Conservation (phyloP, 192 early-diverging fungal species). For the Chytriomyces sp. region DNA sequence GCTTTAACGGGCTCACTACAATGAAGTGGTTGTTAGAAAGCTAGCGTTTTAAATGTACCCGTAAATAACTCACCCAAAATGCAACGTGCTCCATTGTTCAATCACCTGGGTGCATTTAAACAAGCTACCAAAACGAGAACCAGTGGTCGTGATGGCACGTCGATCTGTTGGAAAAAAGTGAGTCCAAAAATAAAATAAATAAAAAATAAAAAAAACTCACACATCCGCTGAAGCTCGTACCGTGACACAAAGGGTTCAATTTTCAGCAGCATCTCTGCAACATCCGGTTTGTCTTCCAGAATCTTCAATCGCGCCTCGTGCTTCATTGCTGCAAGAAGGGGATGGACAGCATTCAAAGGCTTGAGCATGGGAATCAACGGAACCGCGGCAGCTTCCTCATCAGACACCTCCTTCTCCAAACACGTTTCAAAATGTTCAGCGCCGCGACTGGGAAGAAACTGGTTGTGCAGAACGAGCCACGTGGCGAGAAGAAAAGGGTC, state of each 20-base stretch:
- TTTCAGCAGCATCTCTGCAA: conserved; percentile 16
- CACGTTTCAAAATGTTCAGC: neutral
- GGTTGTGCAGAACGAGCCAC: conserved; percentile 37
- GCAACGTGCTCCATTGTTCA: neutral
- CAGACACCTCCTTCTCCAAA: too few relatives aligned
- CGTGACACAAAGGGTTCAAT: conserved; percentile 28
- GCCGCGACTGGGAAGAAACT: conserved; percentile 8
- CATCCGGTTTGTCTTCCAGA: conserved; percentile 5
- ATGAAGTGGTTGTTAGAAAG: neutral
- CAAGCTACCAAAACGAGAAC: conserved; percentile 1
- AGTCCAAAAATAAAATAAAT: neutral
- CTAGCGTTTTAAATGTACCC: neutral
- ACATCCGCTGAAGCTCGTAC: conserved; percentile 39
- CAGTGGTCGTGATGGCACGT: neutral
- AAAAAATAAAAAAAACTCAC: conserved; percentile 3
- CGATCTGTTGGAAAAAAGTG: conserved; percentile 13
- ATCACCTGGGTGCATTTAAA: conserved; percentile 29
- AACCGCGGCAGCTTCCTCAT: too few relatives aligned
- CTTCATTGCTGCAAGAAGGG: conserved; percentile 34
- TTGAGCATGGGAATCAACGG: neutral
- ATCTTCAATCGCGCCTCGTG: conserved; percentile 19
- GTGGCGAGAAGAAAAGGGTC: conserved; percentile 27
- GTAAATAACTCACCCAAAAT: conserved; percentile 32
- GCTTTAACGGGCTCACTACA: neutral
- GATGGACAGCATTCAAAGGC: conserved; percentile 29